Evolutionary conservation across 2,329 filamentous ascomycete species (phyloP), one percentile per base, ranked within the genome.

Genomic region (Penicillium sp.): DNA sequence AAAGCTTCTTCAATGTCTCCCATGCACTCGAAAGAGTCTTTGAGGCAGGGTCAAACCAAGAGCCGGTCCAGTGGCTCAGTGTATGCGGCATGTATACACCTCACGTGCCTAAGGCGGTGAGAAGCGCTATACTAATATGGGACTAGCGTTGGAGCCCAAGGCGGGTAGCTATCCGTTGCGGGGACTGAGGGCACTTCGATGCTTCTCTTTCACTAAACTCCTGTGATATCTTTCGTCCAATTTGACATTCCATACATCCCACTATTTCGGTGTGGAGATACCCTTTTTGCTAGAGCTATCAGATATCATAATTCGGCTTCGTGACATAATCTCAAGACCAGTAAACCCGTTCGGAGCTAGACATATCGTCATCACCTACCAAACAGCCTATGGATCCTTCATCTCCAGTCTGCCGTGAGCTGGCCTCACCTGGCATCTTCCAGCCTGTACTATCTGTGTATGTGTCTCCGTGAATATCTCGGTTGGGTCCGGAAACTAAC

Each of bases 371-470:
- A 22, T 42, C 15, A 26, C n/a, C 20, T 27, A 18, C 22, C 12
- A 26, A 52, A 6, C 22, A 45, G 18, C 14, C 7, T 41, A 67
- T 65, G 70, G 66, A 67, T 49, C 51, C 63, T 6, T 56, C 58
- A 15, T 66, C 61, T 15, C 64, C 67, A 12, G 73, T 79, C 54
- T 85, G 82, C 67, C 73, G 77, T 58, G 73, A 80, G 66, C 77
- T 85, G 59, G 75, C 77, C 54, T 75, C 78, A 51, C 80, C 81
- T 26, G 78, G 79, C 64, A 73, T 79, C 46, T 67, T 79, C 63
- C 63, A 66, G 27, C 50, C 62, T 4, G 53, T 60, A 11, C 49
- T 66, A 15, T 66, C 63, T 25, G 27, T 62, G 63, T 66, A 62
- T 37, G 42, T 18, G 14, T 9, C 20, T 3, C 40, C n/a, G 1